These are phyloP conservation scores for Apiospora kogelbergensis DNA, from an alignment of 2,329 filamentous ascomycete genomes.

Conservation along the genomic window DNA sequence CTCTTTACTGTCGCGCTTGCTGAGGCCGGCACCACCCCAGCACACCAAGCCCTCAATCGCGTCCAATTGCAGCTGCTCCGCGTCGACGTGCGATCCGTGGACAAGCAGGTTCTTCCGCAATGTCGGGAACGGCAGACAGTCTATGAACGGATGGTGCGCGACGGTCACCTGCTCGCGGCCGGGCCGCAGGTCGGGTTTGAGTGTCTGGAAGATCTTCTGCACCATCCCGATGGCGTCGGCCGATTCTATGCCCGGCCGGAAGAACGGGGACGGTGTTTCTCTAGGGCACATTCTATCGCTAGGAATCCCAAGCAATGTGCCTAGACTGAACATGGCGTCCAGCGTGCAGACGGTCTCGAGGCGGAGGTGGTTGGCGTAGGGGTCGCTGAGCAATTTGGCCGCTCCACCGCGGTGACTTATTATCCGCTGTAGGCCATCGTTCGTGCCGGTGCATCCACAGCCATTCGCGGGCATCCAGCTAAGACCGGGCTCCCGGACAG, in stretches of 20 bases:
- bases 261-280: background rate
- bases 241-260: background rate
- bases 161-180: background rate
- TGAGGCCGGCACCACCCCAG: constrained; percentile 1
- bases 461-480: background rate
- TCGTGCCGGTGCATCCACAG: background rate
- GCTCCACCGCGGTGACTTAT: background rate
- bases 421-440: background rate
- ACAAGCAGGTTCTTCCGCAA: background rate
- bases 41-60: background rate
- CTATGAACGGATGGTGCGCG: background rate
- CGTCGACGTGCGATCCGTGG: background rate
- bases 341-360: constrained; percentile 6
- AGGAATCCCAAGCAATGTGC: background rate
- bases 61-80: background rate
- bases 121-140: constrained; percentile 5
- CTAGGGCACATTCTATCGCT: background rate
- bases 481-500: background rate
- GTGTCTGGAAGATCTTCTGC: background rate
- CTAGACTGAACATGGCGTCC: background rate
- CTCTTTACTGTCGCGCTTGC: background rate
- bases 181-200: constrained; percentile 3
- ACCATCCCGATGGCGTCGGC: background rate
- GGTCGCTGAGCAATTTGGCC: background rate
- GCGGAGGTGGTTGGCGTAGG: constrained; percentile 9